Conservation (phyloP, 805 yeast species). For the Yarrowia alimentaria region DNA sequence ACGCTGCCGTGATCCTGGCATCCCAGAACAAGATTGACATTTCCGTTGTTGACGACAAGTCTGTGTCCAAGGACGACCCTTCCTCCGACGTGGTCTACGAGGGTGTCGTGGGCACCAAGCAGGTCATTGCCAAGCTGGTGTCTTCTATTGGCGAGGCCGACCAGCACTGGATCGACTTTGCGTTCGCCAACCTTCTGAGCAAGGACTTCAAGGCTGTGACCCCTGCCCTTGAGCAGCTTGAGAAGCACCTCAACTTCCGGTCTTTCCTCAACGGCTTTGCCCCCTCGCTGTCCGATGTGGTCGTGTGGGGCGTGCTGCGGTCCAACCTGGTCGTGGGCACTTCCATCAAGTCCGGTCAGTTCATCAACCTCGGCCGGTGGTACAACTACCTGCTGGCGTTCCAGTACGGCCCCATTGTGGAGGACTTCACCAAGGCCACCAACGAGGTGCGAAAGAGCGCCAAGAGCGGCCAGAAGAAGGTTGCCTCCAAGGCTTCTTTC, state of each 20-base stretch:
- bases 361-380: slow-evolving; percentile 91
- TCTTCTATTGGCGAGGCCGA: slow-evolving; percentile 43
- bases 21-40: slow-evolving; percentile 62
- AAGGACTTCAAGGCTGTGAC: slow-evolving; percentile 88
- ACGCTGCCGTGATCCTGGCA: slow-evolving; percentile 74
- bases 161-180: slow-evolving; percentile 61
- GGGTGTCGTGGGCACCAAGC: slow-evolving; percentile 11
- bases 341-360: slow-evolving; percentile 77
- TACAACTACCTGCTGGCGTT: slow-evolving; percentile 66
- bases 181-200: slow-evolving; percentile 64
- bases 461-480: slow-evolving; percentile 69
- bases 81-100: slow-evolving; percentile 32
- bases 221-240: slow-evolving; percentile 73
- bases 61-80: slow-evolving; percentile 36
- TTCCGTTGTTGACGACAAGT: slow-evolving; percentile 42
- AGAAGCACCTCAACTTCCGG: slow-evolving; percentile 79
- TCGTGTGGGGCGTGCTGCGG: slow-evolving; percentile 90
- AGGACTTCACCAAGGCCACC: slow-evolving; percentile 62
- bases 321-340: slow-evolving; percentile 93
- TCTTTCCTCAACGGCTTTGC: slow-evolving; percentile 69
- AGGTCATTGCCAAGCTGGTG: slow-evolving; percentile 17
- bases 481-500: slow-evolving; percentile 88
- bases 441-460: slow-evolving; percentile 71
- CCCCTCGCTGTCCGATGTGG: slow-evolving; percentile 76
- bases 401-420: slow-evolving; percentile 68